Conservation (phyloP, 1,284 basidiomycete genomes). For the Irpex lacteus region DNA sequence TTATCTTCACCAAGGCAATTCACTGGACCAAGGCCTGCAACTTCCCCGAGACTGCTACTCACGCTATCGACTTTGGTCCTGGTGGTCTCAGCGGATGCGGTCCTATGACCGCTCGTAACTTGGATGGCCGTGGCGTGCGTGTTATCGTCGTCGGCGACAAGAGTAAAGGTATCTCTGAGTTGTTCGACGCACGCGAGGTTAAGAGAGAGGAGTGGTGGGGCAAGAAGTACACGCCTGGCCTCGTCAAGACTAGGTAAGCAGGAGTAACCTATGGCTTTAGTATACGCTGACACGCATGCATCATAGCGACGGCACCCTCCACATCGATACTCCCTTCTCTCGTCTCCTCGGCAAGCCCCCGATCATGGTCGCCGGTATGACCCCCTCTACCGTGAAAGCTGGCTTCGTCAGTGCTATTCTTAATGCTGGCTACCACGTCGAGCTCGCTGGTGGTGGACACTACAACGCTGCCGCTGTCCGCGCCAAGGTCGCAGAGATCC, state of each 20-base stretch:
- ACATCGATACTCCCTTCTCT: conserved; percentile 95
- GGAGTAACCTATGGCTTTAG: background rate
- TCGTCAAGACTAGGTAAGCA: conserved; percentile 85
- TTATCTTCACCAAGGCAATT: conserved; percentile 91
- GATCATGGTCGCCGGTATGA: conserved; percentile 99
- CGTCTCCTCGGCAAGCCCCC: conserved; percentile 94
- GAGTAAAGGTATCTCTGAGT: conserved; percentile 81
- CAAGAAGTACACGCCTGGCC: conserved; percentile 80
- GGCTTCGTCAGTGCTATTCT: conserved; percentile 92
- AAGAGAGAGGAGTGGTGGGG: conserved; percentile 88
- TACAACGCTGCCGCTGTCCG: conserved; percentile 90
- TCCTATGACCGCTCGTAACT: conserved; percentile 84
- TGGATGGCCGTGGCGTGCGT: conserved; percentile 91
- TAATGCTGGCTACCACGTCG: conserved; percentile 93
- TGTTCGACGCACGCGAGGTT: conserved; percentile 71
- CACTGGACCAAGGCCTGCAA: conserved; percentile 90
- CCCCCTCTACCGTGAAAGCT: conserved; percentile 89
- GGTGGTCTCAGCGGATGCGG: conserved; percentile 94
- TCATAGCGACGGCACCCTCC: conserved; percentile 80
- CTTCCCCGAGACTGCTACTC: conserved; percentile 88
- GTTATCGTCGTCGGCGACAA: conserved; percentile 86
- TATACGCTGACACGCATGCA: background rate
- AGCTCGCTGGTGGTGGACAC: conserved; percentile 97
- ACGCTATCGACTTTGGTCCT: conserved; percentile 95
- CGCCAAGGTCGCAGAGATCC: conserved; percentile 87